phyloP scores from a whole-genome alignment of 805 yeast genomes.

The Spathaspora sp. region DNA sequence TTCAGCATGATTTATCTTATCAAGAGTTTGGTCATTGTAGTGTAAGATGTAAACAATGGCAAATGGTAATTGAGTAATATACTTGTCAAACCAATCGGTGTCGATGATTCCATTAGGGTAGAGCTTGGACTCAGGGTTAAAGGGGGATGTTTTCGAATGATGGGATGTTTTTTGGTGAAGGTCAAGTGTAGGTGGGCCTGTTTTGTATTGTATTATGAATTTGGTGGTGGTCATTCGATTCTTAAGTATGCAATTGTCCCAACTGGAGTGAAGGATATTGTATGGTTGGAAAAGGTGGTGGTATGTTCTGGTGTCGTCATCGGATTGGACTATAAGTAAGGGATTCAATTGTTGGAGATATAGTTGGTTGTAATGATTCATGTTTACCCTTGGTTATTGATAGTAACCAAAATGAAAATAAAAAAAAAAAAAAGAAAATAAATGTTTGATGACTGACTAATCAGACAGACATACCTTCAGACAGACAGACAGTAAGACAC shows the following conservation, averaged over 20 bases:
- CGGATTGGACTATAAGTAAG: constrained; percentile 12
- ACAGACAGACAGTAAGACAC: too few species aligned
- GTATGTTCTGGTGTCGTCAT: background rate
- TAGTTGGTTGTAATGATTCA: constrained; percentile 30
- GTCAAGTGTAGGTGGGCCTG: background rate
- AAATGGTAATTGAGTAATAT: constrained; percentile 27
- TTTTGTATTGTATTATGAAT: constrained; percentile 18
- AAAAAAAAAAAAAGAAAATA: background rate
- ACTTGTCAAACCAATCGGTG: constrained; percentile 33
- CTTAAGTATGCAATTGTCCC: constrained; percentile 38
- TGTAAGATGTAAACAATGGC: constrained; percentile 20
- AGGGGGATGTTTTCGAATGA: constrained; percentile 36
- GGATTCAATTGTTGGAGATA: constrained; percentile 36
- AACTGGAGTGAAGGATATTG: constrained; percentile 17
- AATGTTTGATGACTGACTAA: background rate
- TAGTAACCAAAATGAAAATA: background rate
- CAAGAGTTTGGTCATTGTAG: constrained; percentile 10
- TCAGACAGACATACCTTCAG: too few species aligned
- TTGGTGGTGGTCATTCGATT: constrained; percentile 31
- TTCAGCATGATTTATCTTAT: background rate
- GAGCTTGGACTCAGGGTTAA: constrained; percentile 25
- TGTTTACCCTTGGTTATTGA: constrained; percentile 9
- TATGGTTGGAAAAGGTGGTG: constrained; percentile 11
- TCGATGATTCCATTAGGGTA: constrained; percentile 30
- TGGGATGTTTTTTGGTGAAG: background rate